These are phyloP conservation scores for Botrytis medusae DNA, from an alignment of 2,329 filamentous ascomycete genomes.

Conservation along the genomic window DNA sequence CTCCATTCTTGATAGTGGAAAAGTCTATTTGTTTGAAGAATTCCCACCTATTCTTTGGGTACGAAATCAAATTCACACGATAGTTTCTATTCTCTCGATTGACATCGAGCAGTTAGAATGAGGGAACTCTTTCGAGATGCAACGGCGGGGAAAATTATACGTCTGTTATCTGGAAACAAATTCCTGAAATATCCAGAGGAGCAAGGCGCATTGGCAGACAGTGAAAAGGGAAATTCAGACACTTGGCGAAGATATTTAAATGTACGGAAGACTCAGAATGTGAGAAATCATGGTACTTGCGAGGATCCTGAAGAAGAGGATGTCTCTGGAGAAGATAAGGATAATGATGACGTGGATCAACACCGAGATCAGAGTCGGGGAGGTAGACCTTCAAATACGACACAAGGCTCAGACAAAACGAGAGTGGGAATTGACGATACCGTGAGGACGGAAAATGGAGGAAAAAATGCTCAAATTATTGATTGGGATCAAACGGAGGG, in stretches of 20 bases:
- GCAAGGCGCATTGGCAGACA: neutral
- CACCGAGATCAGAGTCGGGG: neutral
- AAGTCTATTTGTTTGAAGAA: neutral
- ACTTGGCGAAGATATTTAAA: slow-evolving; percentile 6
- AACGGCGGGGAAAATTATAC: neutral
- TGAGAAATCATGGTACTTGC: neutral
- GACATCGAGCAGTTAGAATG: neutral
- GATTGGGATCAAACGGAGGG: slow-evolving; percentile 50
- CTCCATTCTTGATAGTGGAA: neutral
- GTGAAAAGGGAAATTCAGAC: neutral
- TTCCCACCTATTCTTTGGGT: neutral
- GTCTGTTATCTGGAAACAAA: neutral
- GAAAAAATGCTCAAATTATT: slow-evolving; percentile 46
- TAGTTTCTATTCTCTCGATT: neutral
- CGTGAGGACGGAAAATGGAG: slow-evolving; percentile 43
- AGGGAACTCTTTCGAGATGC: slow-evolving; percentile 16
- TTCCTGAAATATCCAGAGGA: slow-evolving; percentile 9
- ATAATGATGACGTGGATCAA: neutral
- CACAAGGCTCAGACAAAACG: neutral
- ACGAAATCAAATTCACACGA: neutral
- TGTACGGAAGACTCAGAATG: neutral
- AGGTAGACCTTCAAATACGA: neutral
- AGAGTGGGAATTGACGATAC: neutral
- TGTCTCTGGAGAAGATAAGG: neutral
- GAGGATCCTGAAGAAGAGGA: neutral